Conservation (phyloP, 2,329 filamentous ascomycete species). For the Pyrenophora tritici-repentis region DNA sequence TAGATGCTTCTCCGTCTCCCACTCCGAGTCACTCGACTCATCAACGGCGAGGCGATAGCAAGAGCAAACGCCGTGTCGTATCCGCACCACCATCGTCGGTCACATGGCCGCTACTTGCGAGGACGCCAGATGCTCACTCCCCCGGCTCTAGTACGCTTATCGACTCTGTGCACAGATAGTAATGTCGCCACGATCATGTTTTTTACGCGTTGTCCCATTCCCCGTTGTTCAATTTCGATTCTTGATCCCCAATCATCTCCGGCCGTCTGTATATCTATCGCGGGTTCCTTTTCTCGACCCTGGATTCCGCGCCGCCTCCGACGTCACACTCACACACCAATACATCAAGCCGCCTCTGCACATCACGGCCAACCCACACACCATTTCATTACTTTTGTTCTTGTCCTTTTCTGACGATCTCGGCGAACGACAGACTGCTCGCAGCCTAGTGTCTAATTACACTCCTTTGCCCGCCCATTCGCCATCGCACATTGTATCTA, state of each 20-base stretch:
- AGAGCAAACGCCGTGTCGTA: slow-evolving; percentile 8
- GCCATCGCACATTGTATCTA: slow-evolving; percentile 12
- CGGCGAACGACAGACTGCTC: slow-evolving; percentile 17
- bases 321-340: neutral
- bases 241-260: slow-evolving; percentile 26
- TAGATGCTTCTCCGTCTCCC: slow-evolving; percentile 32
- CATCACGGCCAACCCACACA: neutral
- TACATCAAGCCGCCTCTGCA: neutral
- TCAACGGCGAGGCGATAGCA: slow-evolving; percentile 1
- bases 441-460: slow-evolving; percentile 34
- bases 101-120: slow-evolving; percentile 25
- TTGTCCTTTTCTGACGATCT: slow-evolving; percentile 1
- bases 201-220: slow-evolving; percentile 27
- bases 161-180: slow-evolving; percentile 31
- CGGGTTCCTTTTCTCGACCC: neutral
- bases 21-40: slow-evolving; percentile 17
- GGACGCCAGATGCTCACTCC: slow-evolving; percentile 25
- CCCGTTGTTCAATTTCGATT: slow-evolving; percentile 24
- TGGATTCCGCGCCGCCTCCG: neutral
- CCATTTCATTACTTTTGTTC: slow-evolving; percentile 4
- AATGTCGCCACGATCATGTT: slow-evolving; percentile 44
- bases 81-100: slow-evolving; percentile 11
- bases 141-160: slow-evolving; percentile 40
- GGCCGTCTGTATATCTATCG: slow-evolving; percentile 18
- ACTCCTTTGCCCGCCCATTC: slow-evolving; percentile 21